These are phyloP conservation scores for Dioszegia aurantiaca DNA, from an alignment of 768 basidiomycete genomes.

Conservation along the genomic window DNA sequence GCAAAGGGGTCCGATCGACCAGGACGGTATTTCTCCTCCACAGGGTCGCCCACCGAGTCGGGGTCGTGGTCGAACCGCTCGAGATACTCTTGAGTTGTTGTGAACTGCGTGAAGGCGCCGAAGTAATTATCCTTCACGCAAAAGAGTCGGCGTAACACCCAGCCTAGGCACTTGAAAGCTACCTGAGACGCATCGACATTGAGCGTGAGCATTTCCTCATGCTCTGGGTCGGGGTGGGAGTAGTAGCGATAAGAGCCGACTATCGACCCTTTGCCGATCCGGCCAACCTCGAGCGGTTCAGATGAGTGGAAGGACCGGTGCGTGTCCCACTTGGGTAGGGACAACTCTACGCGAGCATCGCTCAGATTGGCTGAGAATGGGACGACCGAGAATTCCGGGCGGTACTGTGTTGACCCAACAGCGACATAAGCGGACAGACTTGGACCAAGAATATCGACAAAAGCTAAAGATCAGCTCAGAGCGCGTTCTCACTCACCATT, in stretches of 20 bases:
- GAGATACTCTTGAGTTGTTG: slow-evolving; percentile 79
- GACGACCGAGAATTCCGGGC: slow-evolving; percentile 66
- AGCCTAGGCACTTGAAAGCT: slow-evolving; percentile 71
- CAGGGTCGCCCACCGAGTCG: slow-evolving; percentile 72
- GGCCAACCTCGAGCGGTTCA: slow-evolving; percentile 64
- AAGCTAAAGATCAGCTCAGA: slow-evolving; percentile 57
- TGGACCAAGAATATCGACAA: slow-evolving; percentile 66
- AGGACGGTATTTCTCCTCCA: slow-evolving; percentile 72
- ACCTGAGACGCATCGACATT: slow-evolving; percentile 54
- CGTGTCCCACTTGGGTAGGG: slow-evolving; percentile 86
- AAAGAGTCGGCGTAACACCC: slow-evolving; percentile 86
- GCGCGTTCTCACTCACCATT: slow-evolving; percentile 63
- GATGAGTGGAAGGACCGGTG: slow-evolving; percentile 63
- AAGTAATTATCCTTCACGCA: slow-evolving; percentile 89
- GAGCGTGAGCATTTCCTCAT: slow-evolving; percentile 74
- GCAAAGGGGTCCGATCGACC: slow-evolving; percentile 82
- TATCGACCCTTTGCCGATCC: slow-evolving; percentile 60
- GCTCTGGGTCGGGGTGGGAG: slow-evolving; percentile 63
- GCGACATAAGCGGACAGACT: slow-evolving; percentile 58
- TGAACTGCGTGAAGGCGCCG: slow-evolving; percentile 88
- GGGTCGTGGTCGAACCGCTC: slow-evolving; percentile 61
- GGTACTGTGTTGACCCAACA: slow-evolving; percentile 69
- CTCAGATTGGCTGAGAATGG: slow-evolving; percentile 65
- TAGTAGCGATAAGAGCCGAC: slow-evolving; percentile 74
- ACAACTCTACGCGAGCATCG: slow-evolving; percentile 61